Evolutionary conservation across 106 monocot genomes (phyloP), one percentile per base, ranked within the genome.

Genomic region (Posidonia australis): DNA sequence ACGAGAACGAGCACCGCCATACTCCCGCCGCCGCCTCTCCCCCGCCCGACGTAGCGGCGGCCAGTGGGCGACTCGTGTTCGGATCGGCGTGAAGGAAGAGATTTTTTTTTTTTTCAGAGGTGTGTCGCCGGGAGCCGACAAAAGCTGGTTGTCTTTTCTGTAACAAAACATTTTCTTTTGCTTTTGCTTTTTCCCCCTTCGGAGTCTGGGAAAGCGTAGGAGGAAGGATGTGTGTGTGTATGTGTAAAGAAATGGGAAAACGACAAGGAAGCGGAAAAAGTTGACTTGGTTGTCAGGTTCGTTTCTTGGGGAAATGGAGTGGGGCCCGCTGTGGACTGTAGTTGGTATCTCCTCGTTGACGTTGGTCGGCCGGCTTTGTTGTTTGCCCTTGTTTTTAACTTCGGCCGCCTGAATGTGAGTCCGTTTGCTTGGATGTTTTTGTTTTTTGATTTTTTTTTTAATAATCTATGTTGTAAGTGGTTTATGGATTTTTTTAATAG

Each of bases 1-100:
- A 92, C 75, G 92, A 92, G 57, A 84, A 82, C 45, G 92, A 92
- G 62, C 92, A 92, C 70, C 81, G 73, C 53, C 92, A 86, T 70
- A 63, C 54, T 23, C 71, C 64, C 5, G 14, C 48, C 5, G n/a
- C 23, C 19, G 1, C 3, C 59, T 60, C 59, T 36, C 29, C n/a
- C 43, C 42, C 58, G 13, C 11, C 55, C 21, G 21, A 12, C 7
- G 5, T 25, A 3, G 24, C 21, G 12, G n/a, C 12, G 9, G 54
- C 22, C 54, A 9, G 24, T 18, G 43, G 42, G 9, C 1, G 43
- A 12, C 20, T 61, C 18, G 20, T 36, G 23, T 62, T 21, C 42
- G 61, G 20, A 12, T 22, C 58, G 30, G 58, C 1, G 23, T 58
- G 30, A 58, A 12, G 3, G 26, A 0, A 24, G 54, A 24, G 24